Evolutionary conservation across 768 basidiomycete species (phyloP).

Genomic region (Mycena pura): DNA sequence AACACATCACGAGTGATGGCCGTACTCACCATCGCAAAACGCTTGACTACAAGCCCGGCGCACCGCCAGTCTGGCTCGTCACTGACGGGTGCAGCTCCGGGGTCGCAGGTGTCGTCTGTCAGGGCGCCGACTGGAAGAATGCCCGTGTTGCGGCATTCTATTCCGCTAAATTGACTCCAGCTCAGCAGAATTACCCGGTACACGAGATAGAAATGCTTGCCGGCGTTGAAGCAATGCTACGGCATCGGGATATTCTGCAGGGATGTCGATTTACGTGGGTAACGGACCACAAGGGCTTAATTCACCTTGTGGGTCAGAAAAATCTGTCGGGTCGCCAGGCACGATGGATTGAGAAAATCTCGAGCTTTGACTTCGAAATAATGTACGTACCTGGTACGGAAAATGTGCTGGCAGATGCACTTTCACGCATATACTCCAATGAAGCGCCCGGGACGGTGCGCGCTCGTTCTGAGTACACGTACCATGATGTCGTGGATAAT

Average conservation of each 20-base stretch:
- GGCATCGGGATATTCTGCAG: conserved; percentile 4
- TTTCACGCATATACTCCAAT: background rate
- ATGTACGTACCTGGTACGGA: background rate
- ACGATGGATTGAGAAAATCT: background rate
- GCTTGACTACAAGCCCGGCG: conserved; percentile 28
- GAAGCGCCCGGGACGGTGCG: background rate
- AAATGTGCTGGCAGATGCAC: background rate
- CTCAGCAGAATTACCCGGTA: no score
- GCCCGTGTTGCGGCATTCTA: conserved; percentile 35
- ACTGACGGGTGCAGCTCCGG: conserved; percentile 26
- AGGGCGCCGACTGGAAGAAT: conserved; percentile 25
- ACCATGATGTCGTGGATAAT: background rate
- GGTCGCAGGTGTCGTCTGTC: background rate
- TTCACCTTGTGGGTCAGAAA: background rate
- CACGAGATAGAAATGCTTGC: conserved; percentile 9
- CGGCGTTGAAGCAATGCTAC: background rate
- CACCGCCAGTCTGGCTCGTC: conserved; percentile 21
- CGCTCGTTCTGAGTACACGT: background rate
- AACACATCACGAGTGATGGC: background rate
- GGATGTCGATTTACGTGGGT: background rate
- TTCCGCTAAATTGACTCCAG: conserved; percentile 28
- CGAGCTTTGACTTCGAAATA: background rate
- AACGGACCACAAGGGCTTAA: background rate
- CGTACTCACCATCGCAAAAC: conserved; percentile 19
- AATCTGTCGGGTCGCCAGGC: background rate